Evolutionary conservation across 2,329 filamentous ascomycete species (phyloP), one percentile per base, ranked within the genome.

Genomic region (Colletotrichum gloeosporioides): DNA sequence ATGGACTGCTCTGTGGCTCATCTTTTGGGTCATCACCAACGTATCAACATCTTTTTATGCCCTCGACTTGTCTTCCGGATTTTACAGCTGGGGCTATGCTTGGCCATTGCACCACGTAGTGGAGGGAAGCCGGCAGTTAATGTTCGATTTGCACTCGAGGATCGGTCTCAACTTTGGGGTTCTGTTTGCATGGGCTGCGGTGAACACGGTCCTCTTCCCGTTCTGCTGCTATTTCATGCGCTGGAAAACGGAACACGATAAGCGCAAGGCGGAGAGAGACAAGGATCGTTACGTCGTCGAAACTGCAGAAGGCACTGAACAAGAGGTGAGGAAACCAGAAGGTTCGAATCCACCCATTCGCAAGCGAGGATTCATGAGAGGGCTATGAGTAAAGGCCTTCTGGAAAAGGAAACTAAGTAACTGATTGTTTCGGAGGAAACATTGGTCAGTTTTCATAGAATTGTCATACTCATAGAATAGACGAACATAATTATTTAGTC

Each of bases 21-120:
- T 93, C 72, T 93, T 93, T 79, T 93, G 91, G 92, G 91, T 93
- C 57, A 92, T 94, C 72, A 89, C 90, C 8, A 94, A 94, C 79
- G 91, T 93, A 0, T 85, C 88, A 0, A 92, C 91, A 1, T 84
- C 87, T 0, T 93, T 94, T 79, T 91, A 93, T 80, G 84, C 89
- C 6, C 84, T 93, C 59, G 90, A 91, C 31, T 84, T 94, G 29
- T 88, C 90, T 3, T 89, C 90, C 0, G 84, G 82, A 0, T 93
- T 94, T 79, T 94, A 91, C 80, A 80, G 83, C 4, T 94, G 90
- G 90, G 91, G 91, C 0, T 92, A 92, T 80, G 92, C 89, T 0
- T 92, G 91, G 90, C 92, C 92, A 10, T 82, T 94, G 71, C 90
- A 93, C 81, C 89, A 91, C 53, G 87, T 93, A 49, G 92, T 93